Evolutionary conservation across 2,329 filamentous ascomycete genomes (phyloP).

Genomic region (Claviceps citrina): DNA sequence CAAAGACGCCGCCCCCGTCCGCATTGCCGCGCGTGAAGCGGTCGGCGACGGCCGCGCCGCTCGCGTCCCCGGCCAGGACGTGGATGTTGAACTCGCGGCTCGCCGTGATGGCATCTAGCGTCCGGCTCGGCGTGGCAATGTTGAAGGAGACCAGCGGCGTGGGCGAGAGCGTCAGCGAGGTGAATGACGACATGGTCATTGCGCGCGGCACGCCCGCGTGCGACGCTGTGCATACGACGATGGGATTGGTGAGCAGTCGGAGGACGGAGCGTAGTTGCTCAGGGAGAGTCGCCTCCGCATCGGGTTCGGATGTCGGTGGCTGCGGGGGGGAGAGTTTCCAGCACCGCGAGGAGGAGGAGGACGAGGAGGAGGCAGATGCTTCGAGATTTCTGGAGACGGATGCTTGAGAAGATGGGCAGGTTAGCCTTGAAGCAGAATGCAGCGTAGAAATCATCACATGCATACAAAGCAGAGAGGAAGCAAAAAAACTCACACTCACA

Average conservation of each 20-base stretch:
- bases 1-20: conserved; percentile 22
- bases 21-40: conserved; percentile 36
- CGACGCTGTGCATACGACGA: conserved; percentile 39
- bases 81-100: conserved; percentile 39
- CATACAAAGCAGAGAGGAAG: background rate
- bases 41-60: conserved; percentile 34
- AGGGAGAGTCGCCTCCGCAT: conserved; percentile 19
- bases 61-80: conserved; percentile 30
- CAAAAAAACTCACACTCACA: background rate
- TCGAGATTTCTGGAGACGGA: conserved; percentile 3
- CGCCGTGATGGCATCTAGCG: conserved; percentile 32
- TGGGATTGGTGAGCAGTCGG: conserved; percentile 38
- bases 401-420: background rate
- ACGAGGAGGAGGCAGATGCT: conserved; percentile 7
- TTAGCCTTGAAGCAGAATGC: background rate
- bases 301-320: conserved; percentile 22
- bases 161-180: conserved; percentile 37
- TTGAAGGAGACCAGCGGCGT: conserved; percentile 41
- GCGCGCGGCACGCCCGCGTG: conserved; percentile 24
- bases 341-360: conserved; percentile 7
- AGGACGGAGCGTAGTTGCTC: conserved; percentile 37
- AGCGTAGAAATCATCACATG: too few species aligned
- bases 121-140: conserved; percentile 39
- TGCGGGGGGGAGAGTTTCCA: conserved; percentile 18
- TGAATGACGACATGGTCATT: conserved; percentile 47